Base-by-base conservation (phyloP, 345 rosid genomes). In the Raphanus raphanistrum region DNA sequence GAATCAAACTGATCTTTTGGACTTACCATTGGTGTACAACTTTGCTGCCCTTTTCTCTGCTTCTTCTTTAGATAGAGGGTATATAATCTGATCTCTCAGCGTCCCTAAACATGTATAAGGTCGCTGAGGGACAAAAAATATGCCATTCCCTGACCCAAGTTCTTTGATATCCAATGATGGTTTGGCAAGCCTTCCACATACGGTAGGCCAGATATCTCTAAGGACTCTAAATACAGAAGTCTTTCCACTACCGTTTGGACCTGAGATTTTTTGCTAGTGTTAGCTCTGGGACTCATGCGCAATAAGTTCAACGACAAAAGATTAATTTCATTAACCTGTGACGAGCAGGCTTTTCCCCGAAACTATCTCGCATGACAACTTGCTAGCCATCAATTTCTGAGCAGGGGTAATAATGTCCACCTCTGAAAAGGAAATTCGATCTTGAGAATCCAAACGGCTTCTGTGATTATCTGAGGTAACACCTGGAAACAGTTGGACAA, bases 41-140 rank as follows among this genome's bases (percentile, higher is more conserved):
- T 87, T 86, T 66, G 82, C 52, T 61, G 85, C 84, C 77, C 82
- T 80, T 68, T 70, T 33, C 80, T 84, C 86, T 32, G 98, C 99
- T 85, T 95, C 98, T 80, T 90, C 90, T 15, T 70, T 81, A 48
- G 99, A 95, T 66, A 95, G 87, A 58, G 99, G 99, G 82, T 95
- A 95, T 84, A 95, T 95, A 66, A 95, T 91, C 84, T 95, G 99
- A 87, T 95, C 99, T 84, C 99, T 87, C 83, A 95, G 81, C 70
- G 97, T 95, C 76, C 99, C 99, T 79, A 95, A 87, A 83, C 99
- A 93, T 59, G 98, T 93, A 79, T 95, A 95, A 9, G 98, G 98
- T 50, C 88, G 84, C 72, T 95, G 99, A 52, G 99, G 98, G 79
- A 95, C 91, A 77, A 90, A 95, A 83, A 92, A 95, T 63, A 95